Conservation (phyloP, 73 alveolate species). For the Uronychia setigera region DNA sequence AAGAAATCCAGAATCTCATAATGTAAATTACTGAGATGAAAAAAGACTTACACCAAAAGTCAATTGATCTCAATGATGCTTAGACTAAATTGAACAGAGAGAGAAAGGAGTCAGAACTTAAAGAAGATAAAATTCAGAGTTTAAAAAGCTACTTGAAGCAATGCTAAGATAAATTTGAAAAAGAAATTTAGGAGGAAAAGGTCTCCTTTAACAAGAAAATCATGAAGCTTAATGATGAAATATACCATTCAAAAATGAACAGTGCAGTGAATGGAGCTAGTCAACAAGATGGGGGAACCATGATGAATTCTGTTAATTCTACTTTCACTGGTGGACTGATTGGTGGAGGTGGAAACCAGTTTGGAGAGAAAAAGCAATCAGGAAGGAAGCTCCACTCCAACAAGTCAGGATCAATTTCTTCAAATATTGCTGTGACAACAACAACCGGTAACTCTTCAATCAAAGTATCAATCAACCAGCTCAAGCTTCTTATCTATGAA, state of each 20-base stretch:
- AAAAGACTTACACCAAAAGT: neutral
- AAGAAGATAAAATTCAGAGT: conserved; percentile 12
- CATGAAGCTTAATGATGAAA: neutral
- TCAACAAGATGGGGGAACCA: neutral
- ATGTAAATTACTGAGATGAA: conserved; percentile 9
- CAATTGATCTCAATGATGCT: conserved; percentile 7
- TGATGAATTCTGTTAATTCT: conserved; percentile 1
- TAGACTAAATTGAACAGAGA: conserved; percentile 16
- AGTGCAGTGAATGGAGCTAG: neutral
- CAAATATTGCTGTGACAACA: neutral
- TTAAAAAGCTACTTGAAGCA: conserved; percentile 3
- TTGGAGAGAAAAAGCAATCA: neutral
- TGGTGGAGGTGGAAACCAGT: neutral
- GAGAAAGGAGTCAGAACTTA: neutral
- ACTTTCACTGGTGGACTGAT: neutral
- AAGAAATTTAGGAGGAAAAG: conserved; percentile 14
- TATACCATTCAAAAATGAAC: neutral
- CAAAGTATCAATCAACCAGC: neutral
- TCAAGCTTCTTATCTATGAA: conserved; percentile 12
- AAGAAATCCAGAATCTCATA: neutral
- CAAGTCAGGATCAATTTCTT: too few species aligned
- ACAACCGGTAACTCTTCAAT: neutral
- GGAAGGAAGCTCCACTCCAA: neutral
- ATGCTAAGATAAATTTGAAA: conserved; percentile 11
- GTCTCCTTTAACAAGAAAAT: neutral